Evolutionary conservation across 2,329 filamentous ascomycete genomes (phyloP), one percentile per base, ranked within the genome.

Genomic region (Paramyrothecium sp.): DNA sequence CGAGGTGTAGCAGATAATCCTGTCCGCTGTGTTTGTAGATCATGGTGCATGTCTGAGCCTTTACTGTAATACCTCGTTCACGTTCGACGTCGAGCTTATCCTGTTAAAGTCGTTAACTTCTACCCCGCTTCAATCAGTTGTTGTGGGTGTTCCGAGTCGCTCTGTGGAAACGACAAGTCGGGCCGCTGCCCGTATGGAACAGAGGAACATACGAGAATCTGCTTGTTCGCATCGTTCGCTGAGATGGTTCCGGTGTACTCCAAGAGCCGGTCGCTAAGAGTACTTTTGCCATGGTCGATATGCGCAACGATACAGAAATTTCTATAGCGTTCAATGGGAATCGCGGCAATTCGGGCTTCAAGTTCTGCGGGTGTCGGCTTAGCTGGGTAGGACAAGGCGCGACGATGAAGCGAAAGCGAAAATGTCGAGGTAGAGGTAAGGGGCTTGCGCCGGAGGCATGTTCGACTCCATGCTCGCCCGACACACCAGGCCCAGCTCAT

Each of bases 301-400:
- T 99, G 95, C 11, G 95, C 95, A 54, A 99, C 94, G 68, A 99
- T 98, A 75, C 95, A 99, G 73, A 99, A 99, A 74, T 99, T 99
- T 61, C 95, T 89, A 65, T 87, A 94, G 20, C 90, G 85, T 57
- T 89, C 86, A 67, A 93, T 89, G 2, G 90, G 90, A 55, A 94
- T 93, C 7, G 84, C 86, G 17, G 86, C 80, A 59, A 94, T 92
- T 62, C 86, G 82, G 13, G 66, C 65, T 44, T 76, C 73, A 38
- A 76, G 68, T 55, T 75, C 66, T 7, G 68, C 59, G 3, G 73
- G 65, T 10, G 69, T 66, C 5, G 69, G 56, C 53, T 75, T 76
- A 7, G 67, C 49, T 10, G 33, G 44, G 23, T 52, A 54, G 44
- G 58, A 57, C 46, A 50, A 41, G 16, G 57, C 20, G 19, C 63